These are phyloP conservation scores for Mallotus japonicus DNA, from an alignment of 441 rosid genomes.

Conservation along the genomic window DNA sequence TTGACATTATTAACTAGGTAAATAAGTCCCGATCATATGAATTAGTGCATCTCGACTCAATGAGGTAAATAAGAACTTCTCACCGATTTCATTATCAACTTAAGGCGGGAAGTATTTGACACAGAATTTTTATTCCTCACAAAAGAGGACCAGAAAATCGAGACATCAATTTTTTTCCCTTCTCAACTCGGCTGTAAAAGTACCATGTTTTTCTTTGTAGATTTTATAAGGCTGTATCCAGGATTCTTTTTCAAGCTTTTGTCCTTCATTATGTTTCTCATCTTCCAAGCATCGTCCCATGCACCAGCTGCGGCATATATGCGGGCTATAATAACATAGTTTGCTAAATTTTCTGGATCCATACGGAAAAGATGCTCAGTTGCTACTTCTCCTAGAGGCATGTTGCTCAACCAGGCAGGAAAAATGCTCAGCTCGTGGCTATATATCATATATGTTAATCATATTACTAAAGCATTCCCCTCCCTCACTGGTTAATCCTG, in stretches of 20 bases:
- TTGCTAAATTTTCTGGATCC: constrained; percentile 60
- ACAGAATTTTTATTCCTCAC: neutral
- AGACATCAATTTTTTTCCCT: neutral
- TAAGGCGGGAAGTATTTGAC: neutral
- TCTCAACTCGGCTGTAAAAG: no score
- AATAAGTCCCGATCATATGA: neutral
- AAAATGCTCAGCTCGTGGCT: constrained; percentile 57
- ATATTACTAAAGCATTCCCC: constrained; percentile 55
- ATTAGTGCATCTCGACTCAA: neutral
- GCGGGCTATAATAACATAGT: constrained; percentile 54
- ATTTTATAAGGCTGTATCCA: constrained; percentile 57
- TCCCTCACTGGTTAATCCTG: constrained; percentile 56
- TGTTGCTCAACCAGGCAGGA: constrained; percentile 73
- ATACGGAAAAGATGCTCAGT: constrained; percentile 46
- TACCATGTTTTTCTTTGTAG: constrained; percentile 22
- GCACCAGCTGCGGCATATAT: constrained; percentile 60
- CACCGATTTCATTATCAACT: neutral
- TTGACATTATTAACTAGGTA: no score
- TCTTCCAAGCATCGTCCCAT: constrained; percentile 51
- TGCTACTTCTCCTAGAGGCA: constrained; percentile 54
- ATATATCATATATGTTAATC: constrained; percentile 48
- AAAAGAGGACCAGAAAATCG: neutral
- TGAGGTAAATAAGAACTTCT: neutral
- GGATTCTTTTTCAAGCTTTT: constrained; percentile 47
- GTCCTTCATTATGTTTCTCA: constrained; percentile 48